A percentile compares a stretch with the other conserved stretches of the same genome.
phyloP scores from a whole-genome alignment of 257 asterid genomes.

The Solanum clarkiae region DNA sequence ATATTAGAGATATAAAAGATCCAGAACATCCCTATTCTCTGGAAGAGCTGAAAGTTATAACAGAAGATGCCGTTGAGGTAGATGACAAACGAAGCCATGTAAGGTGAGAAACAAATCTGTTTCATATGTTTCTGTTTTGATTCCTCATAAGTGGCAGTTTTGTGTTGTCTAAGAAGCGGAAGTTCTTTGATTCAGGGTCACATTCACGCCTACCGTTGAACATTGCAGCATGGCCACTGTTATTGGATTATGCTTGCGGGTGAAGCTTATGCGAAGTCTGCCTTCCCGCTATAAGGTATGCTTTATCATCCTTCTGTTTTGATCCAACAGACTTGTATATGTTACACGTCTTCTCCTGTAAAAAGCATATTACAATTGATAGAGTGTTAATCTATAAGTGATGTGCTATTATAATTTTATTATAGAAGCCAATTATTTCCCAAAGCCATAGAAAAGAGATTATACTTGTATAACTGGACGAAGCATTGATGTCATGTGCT shows the following conservation, averaged over 20 bases:
- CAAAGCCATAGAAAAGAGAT: neutral
- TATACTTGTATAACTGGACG: neutral
- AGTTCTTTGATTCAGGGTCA: slow-evolving; percentile 39
- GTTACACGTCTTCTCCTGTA: neutral
- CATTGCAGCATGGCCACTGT: slow-evolving; percentile 92
- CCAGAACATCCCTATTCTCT: slow-evolving; percentile 93
- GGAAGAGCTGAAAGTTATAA: slow-evolving; percentile 83
- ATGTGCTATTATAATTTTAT: neutral
- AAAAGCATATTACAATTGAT: neutral
- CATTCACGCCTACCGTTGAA: slow-evolving; percentile 93
- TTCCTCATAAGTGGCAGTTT: neutral
- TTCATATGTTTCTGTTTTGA: neutral
- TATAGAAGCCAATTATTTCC: neutral
- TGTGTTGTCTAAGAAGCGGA: neutral
- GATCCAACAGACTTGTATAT: neutral
- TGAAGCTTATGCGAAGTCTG: slow-evolving; percentile 82
- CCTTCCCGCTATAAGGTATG: slow-evolving; percentile 79
- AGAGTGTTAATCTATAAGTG: neutral
- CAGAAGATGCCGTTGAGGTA: slow-evolving; percentile 84
- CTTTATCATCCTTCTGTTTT: neutral
- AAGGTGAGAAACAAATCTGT: slow-evolving; percentile 32
- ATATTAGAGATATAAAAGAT: slow-evolving; percentile 93
- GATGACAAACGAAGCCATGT: slow-evolving; percentile 55
- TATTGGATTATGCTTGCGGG: slow-evolving; percentile 88
- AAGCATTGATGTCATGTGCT: neutral